Evolutionary conservation across 371 early-diverging fungal genomes (phyloP).

Genomic region (Polyrhizophydium stewartii): DNA sequence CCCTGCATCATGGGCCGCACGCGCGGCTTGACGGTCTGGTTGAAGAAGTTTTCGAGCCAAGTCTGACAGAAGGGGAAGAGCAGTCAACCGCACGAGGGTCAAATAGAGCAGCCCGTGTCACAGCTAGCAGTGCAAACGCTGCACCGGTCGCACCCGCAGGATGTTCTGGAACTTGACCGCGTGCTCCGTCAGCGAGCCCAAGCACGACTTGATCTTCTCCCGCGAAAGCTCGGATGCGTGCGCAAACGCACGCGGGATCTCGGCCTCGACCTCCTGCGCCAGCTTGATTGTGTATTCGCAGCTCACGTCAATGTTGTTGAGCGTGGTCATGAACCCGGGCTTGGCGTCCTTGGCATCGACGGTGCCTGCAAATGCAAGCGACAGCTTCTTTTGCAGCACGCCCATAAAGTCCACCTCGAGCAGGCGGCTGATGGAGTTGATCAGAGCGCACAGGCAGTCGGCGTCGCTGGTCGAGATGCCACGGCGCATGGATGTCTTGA

Average conservation of each 20-base stretch:
- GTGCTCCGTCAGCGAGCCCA: slow-evolving; percentile 53
- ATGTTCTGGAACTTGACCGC: slow-evolving; percentile 58
- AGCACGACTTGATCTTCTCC: slow-evolving; percentile 45
- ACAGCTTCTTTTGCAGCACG: slow-evolving; percentile 57
- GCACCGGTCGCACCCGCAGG: slow-evolving; percentile 43
- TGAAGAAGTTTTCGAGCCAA: slow-evolving; percentile 74
- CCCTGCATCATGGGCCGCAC: slow-evolving; percentile 74
- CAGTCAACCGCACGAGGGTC: slow-evolving; percentile 1
- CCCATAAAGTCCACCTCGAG: slow-evolving; percentile 65
- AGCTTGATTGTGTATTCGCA: slow-evolving; percentile 68
- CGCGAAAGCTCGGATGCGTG: slow-evolving; percentile 44
- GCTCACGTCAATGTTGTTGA: slow-evolving; percentile 83
- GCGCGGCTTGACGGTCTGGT: slow-evolving; percentile 73
- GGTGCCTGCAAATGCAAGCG: slow-evolving; percentile 43
- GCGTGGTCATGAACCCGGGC: slow-evolving; percentile 53
- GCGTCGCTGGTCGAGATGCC: slow-evolving; percentile 69
- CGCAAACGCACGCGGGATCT: slow-evolving; percentile 45
- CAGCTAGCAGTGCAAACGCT: slow-evolving; percentile 1
- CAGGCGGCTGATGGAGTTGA: slow-evolving; percentile 54
- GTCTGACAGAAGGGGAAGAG: slow-evolving; percentile 33
- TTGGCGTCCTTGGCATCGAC: slow-evolving; percentile 49
- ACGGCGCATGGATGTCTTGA: slow-evolving; percentile 70
- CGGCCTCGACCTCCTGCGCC: slow-evolving; percentile 56
- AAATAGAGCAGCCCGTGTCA: neutral
- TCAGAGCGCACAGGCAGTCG: slow-evolving; percentile 58